Evolutionary conservation across 2,329 filamentous ascomycete genomes (phyloP).

Genomic region (Aureobasidium sp.): DNA sequence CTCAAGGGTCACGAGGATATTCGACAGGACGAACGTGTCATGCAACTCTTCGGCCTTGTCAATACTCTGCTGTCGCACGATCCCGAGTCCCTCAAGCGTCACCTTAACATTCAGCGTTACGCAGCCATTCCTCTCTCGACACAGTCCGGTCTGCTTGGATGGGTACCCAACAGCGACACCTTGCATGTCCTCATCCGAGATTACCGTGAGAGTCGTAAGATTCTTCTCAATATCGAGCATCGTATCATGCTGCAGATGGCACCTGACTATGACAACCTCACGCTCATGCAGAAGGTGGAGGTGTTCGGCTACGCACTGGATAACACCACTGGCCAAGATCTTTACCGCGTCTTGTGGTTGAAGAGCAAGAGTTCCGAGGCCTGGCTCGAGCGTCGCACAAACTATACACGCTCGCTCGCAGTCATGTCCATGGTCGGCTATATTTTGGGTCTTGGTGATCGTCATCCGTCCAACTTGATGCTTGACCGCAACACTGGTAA

Average conservation of each 20-base stretch:
- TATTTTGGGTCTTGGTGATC: constrained; percentile 90
- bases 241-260: constrained; percentile 99
- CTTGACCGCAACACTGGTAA: constrained; percentile 93
- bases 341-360: constrained; percentile 96
- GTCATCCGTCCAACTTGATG: constrained; percentile 97
- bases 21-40: constrained; percentile 95
- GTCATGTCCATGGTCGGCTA: constrained; percentile 99
- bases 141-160: constrained; percentile 88
- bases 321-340: constrained; percentile 96
- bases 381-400: constrained; percentile 96
- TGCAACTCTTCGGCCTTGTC: constrained; percentile 97
- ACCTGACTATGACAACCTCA: constrained; percentile 96
- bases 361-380: constrained; percentile 98
- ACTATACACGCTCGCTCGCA: constrained; percentile 91
- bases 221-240: constrained; percentile 97
- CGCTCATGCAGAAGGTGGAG: constrained; percentile 99
- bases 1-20: constrained; percentile 99
- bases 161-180: constrained; percentile 96
- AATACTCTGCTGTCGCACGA: constrained; percentile 93
- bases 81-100: constrained; percentile 92
- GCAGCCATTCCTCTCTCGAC: constrained; percentile 96
- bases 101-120: constrained; percentile 92
- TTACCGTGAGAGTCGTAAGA: constrained; percentile 94
- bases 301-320: constrained; percentile 98
- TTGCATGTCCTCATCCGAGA: constrained; percentile 94